Evolutionary conservation across 1,284 basidiomycete genomes (phyloP), one percentile per base, ranked within the genome.

Genomic region (Ceratobasidium sp.): DNA sequence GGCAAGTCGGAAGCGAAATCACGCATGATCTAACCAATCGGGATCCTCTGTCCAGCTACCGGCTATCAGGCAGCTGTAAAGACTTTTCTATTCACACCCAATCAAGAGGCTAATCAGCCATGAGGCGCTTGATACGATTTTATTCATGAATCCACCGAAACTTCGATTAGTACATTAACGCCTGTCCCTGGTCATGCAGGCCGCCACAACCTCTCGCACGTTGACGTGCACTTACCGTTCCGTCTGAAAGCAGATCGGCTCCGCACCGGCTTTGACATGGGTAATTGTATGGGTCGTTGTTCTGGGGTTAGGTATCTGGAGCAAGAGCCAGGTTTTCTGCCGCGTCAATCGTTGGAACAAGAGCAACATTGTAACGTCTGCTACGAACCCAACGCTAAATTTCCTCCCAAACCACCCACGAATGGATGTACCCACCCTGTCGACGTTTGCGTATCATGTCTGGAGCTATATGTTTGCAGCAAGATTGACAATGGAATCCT

Each of bases 391-490:
- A 47, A 37, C 28, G 58, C 49, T 4, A 31, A 33, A 11, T 51
- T 73, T 51, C 69, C 69, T 42, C n/a, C 15, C 26, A 23, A 2
- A 23, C 39, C 69, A 54, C 69, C 69, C 10, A 73, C 69, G 5
- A 17, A 5, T 35, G 39, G 45, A 47, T 73, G 69, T 45, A 61
- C 23, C 5, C 69, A 73, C 42, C 35, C 13, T 8, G 42, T 49
- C 45, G 37, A 73, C 35, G 26, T 73, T 28, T 73, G 69, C 31
- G 20, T n/a, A 13, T 49, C 56, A 35, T 73, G 69, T 37, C 23
- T 73, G 17, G 53, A 58, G 13, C 20, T n/a, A 31, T 61, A 73
- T 26, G 58, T 73, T 13, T 45, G 23, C 45, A 13, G 28, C 3
- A 28, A 26, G 15, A 49, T 73, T 17, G 35, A 73, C 5, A 23